Evolutionary conservation across 768 basidiomycete species (phyloP), one percentile per base, ranked within the genome.

Genomic region (Leccinum uliginosum): DNA sequence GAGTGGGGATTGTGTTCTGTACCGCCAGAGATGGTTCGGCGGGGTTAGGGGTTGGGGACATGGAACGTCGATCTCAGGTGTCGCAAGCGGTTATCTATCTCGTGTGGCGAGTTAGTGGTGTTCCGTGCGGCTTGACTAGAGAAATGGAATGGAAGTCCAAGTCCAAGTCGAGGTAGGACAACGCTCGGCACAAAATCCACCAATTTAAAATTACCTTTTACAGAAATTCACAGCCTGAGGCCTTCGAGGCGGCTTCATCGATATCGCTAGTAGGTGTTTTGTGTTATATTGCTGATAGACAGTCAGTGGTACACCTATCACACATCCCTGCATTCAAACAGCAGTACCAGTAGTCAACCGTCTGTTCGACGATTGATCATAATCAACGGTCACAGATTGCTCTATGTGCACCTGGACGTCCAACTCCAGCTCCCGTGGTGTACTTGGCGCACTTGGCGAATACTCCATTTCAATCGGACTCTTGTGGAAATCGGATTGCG

Each of bases 371-470:
- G 62, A 58, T 24, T 60, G 57, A 40, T 58, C 62, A 26, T 65
- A 72, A 35, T 72, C 70, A 12, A 71, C 59, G 7, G 53, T 67
- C 30, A 71, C 63, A 6, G 65, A 62, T 24, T 59, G 68, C 26
- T 73, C 72, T 3, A 72, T 65, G 24, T 68, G 57, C 51, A 71
- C 72, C 48, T 54, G 69, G 24, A 73, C 62, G 34, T 72, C 67
- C 24, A 71, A 29, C 19, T 73, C 71, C 58, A 69, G 0, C 3
- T 68, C 71, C 14, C 51, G 57, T n/a, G 45, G 55, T 12, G 59
- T 11, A 49, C 38, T 27, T 3, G 40, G 40, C 11, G 40, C 19
- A 43, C 40, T 43, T 43, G 64, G 53, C 17, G 53, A 50, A 30
- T 63, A 71, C 30, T 71, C 69, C 19, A 63, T 0, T n/a, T 69